These are phyloP conservation scores for Cruciata laevipes DNA, from an alignment of 257 asterid species.

Conservation along the genomic window DNA sequence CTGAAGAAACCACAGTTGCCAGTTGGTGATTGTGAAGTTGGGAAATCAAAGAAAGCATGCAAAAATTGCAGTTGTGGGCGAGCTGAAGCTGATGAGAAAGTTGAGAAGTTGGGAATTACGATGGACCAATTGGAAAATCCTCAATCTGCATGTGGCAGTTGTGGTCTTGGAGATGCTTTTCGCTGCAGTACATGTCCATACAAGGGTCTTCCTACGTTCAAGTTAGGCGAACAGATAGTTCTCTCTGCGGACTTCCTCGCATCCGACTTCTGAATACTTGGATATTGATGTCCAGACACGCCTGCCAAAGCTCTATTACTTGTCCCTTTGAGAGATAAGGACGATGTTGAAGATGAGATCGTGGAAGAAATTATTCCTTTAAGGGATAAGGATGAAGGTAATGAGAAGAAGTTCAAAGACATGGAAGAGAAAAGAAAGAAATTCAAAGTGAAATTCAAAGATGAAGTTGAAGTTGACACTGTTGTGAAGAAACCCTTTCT, in stretches of 20 bases:
- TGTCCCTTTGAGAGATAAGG: no score
- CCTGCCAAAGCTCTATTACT: neutral
- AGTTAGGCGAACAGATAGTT: slow-evolving; percentile 84
- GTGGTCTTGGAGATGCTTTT: slow-evolving; percentile 97
- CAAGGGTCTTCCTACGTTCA: slow-evolving; percentile 84
- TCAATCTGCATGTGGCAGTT: slow-evolving; percentile 93
- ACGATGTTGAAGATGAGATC: no score
- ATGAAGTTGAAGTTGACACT: no score
- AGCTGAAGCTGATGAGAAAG: slow-evolving; percentile 84
- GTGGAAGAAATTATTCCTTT: no score
- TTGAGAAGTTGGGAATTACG: slow-evolving; percentile 64
- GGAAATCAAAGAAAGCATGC: slow-evolving; percentile 83
- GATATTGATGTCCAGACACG: neutral
- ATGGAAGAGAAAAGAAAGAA: no score
- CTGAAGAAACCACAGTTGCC: slow-evolving; percentile 77
- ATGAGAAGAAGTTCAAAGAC: no score
- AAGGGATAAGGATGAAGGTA: no score
- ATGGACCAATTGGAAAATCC: slow-evolving; percentile 78
- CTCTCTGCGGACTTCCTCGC: slow-evolving; percentile 62
- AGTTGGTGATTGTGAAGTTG: slow-evolving; percentile 83
- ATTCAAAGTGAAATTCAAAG: no score
- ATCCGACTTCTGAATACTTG: slow-evolving; percentile 45
- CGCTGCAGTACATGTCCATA: slow-evolving; percentile 92
- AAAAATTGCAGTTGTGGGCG: slow-evolving; percentile 90
- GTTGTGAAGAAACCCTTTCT: no score